Evolutionary conservation across 2,329 filamentous ascomycete genomes (phyloP).

Genomic region (Colletotrichum simmondsii): DNA sequence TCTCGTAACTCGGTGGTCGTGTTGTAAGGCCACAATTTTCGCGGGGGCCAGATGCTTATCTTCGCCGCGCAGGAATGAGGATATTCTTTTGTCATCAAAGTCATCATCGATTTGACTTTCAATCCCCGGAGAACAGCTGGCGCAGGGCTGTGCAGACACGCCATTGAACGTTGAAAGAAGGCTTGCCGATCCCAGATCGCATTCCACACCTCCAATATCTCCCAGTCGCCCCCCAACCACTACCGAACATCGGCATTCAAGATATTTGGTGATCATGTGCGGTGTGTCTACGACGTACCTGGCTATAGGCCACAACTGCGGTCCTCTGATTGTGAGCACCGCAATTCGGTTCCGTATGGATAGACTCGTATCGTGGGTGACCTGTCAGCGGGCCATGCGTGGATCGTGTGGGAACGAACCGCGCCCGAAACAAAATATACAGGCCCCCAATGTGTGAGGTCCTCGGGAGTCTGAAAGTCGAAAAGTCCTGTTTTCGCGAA

Average conservation of each 20-base stretch:
- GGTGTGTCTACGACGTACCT: background rate
- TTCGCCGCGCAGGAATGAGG: background rate
- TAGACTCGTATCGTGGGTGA: background rate
- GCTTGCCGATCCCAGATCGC: slow-evolving; percentile 1
- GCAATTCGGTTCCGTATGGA: background rate
- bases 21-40: slow-evolving; percentile 20
- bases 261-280: background rate
- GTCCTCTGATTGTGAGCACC: background rate
- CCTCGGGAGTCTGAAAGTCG: background rate
- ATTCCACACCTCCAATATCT: background rate
- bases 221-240: background rate
- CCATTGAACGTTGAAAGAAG: background rate
- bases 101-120: background rate
- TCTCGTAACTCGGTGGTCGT: background rate
- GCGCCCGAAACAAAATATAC: slow-evolving; percentile 19
- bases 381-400: slow-evolving; percentile 10
- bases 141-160: background rate
- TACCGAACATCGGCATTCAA: slow-evolving; percentile 7
- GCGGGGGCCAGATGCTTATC: background rate
- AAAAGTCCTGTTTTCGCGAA: background rate
- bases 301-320: background rate
- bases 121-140: background rate
- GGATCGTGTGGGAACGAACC: slow-evolving; percentile 10
- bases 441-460: background rate
- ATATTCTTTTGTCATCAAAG: slow-evolving; percentile 1